Base-by-base conservation (phyloP, 2,329 filamentous ascomycete species). In the Cladosporium austrohemisphaericum region DNA sequence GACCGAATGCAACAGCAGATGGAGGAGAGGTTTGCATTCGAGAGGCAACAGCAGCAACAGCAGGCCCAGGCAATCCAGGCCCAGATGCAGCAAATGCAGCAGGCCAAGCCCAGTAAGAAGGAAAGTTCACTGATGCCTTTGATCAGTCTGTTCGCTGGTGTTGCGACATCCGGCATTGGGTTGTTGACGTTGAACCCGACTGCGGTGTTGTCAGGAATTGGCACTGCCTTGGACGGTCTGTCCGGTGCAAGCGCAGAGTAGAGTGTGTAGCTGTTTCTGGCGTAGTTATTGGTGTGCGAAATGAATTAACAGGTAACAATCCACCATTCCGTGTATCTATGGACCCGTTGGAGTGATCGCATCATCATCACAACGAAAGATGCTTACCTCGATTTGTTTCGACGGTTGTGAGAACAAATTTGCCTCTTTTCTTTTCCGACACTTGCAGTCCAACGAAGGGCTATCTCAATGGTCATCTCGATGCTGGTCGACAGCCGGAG, bases 11-110 rank as follows among this genome's bases (percentile, higher is more conserved):
- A 43, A 18, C 22, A 41, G 16, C 37, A 50, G 29, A 41, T 49
- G 37, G 46, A 49, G 11, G 36, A 49, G 29, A 20, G 29, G n/a
- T 49, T 49, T 36, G 46, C 46, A 16, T 49, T 10, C 14, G 46
- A 49, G 31, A 41, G 37, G 29, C 37, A 43, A 16, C 46, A 49
- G 14, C 37, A 41, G 29, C 28, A 41, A 22, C 37, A 41, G 20
- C 46, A 49, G 13, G 31, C 31, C 0, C 29, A 36, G 29, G 37
- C 36, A 1, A 41, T 49, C 8, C 46, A 49, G 22, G 29, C 38
- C 10, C 46, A 49, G 37, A 35, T 49, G 46, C 28, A 32, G 22
- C 46, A 49, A 14, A 16, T 49, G 29, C 46, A 49, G 8, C 36
- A 49, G 14, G 37, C 37, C 8, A 41, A 35, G 18, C 46, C 46